Evolutionary conservation across 2,329 filamentous ascomycete species (phyloP), one percentile per base, ranked within the genome.

Genomic region (Ascochyta pisi): DNA sequence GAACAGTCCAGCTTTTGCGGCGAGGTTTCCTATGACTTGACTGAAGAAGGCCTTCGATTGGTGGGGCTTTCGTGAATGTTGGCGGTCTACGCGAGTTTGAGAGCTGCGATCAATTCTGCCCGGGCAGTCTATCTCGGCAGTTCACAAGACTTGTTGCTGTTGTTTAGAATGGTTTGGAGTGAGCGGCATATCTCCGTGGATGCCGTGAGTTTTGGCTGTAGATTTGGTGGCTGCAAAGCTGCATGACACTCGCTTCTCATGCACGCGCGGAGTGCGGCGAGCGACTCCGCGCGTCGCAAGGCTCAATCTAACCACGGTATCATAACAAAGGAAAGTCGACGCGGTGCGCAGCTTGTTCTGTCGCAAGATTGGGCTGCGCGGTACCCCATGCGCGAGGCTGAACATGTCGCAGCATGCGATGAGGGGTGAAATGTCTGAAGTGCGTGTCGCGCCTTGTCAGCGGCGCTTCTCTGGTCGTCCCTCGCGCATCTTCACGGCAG

Each of bases 341-440:
- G 59, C 66, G 65, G 59, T 23, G 42, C 51, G 55, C 61, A 63
- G 55, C 54, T 56, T 43, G 47, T 39, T 56, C 48, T 33, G 34
- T 27, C 38, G 43, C 42, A 34, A 16, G 15, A 13, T 31, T 7
- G 49, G 49, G 49, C 43, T 49, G 39, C 29, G 49, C 44, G 6
- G 41, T 43, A 56, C 41, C 50, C 53, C 57, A 50, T 54, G 54
- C 47, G 54, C 52, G 39, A 59, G 62, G 61, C 59, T 42, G 54
- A 40, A 52, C 44, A 16, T 27, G 64, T 72, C 64, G 65, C 65
- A 71, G 64, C 41, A 26, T 49, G 57, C 65, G 65, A 67, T 74
- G 70, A 67, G 64, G 67, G 57, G 47, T 31, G 42, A 57, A 63
- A 9, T 60, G 69, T 70, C 62, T 56, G 68, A 66, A 59, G 60